Evolutionary conservation across 2,329 filamentous ascomycete genomes (phyloP).

Genomic region (Exophiala dermatitidis): DNA sequence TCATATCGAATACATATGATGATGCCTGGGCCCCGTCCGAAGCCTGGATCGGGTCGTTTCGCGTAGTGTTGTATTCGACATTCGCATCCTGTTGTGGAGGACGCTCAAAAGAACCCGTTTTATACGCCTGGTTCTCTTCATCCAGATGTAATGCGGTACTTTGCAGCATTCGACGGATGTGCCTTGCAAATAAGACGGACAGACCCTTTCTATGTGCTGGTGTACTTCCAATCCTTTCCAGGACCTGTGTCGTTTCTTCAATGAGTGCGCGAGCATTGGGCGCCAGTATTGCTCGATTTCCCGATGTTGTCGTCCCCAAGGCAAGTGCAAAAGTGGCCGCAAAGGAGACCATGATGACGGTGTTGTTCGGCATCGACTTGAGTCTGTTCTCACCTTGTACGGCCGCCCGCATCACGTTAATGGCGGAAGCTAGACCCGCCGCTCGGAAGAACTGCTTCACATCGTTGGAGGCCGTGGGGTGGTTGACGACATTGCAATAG

Average conservation of each 20-base stretch:
- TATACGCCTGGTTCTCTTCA: conserved; percentile 5
- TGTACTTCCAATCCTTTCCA: conserved; percentile 61
- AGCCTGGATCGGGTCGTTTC: neutral
- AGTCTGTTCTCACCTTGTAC: conserved; percentile 64
- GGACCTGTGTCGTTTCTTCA: conserved; percentile 60
- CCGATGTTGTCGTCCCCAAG: conserved; percentile 51
- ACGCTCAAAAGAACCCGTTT: neutral
- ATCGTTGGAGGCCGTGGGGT: conserved; percentile 61
- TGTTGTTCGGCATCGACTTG: conserved; percentile 72
- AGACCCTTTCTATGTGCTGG: conserved; percentile 61
- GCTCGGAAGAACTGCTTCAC: conserved; percentile 67
- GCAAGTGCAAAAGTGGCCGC: conserved; percentile 63
- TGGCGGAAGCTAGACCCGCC: conserved; percentile 61
- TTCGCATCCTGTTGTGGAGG: conserved; percentile 2
- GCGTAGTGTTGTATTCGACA: conserved; percentile 2
- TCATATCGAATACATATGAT: conserved; percentile 48
- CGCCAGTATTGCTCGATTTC: conserved; percentile 50
- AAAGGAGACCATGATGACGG: conserved; percentile 71
- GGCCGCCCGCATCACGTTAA: conserved; percentile 67
- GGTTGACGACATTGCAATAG: conserved; percentile 67
- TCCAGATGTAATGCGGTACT: conserved; percentile 16
- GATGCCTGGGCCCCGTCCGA: conserved; percentile 4
- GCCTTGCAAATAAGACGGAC: conserved; percentile 53
- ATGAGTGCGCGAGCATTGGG: conserved; percentile 59
- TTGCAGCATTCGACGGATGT: conserved; percentile 37